Evolutionary conservation across 768 basidiomycete species (phyloP).

Genomic region (Lactifluus hygrophoroides): DNA sequence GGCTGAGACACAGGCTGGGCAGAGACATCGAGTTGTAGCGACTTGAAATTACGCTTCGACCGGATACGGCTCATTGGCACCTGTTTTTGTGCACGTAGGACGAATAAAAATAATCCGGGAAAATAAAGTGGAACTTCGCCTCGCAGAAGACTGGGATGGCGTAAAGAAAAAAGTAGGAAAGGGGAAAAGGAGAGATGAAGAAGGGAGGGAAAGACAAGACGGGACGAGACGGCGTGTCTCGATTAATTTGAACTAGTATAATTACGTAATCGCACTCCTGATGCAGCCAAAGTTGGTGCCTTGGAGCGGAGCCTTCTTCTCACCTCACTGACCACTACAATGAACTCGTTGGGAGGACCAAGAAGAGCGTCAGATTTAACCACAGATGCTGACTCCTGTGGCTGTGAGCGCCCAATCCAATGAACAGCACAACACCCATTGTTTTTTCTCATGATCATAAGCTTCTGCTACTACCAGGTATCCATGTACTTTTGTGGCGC

Average conservation of each 20-base stretch:
- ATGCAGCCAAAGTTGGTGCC: not conserved
- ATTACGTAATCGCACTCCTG: constrained; percentile 10
- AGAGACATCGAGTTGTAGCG: constrained; percentile 61
- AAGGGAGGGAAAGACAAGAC: not conserved
- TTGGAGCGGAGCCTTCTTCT: too few relatives aligned
- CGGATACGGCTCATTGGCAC: constrained; percentile 49
- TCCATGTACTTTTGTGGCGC: not conserved
- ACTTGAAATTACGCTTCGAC: constrained; percentile 91
- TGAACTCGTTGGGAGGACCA: too few relatives aligned
- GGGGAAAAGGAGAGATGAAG: not conserved
- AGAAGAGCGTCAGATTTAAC: too few relatives aligned
- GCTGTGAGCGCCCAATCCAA: too few relatives aligned
- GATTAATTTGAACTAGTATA: constrained; percentile 4
- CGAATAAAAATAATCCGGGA: not conserved
- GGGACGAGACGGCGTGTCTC: constrained; percentile 2
- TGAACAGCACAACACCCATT: too few relatives aligned
- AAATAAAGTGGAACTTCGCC: not conserved
- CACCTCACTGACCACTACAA: too few relatives aligned
- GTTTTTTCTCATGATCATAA: not conserved
- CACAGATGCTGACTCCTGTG: too few relatives aligned
- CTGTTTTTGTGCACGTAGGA: not conserved
- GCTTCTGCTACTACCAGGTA: not conserved
- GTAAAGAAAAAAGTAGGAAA: not conserved
- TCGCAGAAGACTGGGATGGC: not conserved
- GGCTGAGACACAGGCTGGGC: constrained; percentile 32